Evolutionary conservation across 2,329 filamentous ascomycete species (phyloP).

Genomic region (Claviceps purpurea): DNA sequence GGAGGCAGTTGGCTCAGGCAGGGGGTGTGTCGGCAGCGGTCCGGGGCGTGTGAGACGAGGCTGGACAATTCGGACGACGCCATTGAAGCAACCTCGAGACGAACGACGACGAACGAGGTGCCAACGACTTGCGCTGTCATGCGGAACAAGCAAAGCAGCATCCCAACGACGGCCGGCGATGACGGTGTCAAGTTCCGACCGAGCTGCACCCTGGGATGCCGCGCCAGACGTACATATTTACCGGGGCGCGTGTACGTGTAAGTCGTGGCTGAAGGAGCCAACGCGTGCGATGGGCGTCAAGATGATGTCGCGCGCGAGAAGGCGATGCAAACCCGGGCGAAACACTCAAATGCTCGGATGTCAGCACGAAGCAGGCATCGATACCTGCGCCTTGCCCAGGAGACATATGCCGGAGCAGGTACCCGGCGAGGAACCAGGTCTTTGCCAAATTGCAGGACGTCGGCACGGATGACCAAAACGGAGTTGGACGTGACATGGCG

Average conservation of each 20-base stretch:
- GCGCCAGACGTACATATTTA: no score
- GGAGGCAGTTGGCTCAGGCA: constrained; percentile 10
- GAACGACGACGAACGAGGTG: not conserved
- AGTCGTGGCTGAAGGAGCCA: not conserved
- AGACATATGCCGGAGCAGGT: not conserved
- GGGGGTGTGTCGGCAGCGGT: not conserved
- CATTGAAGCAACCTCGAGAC: not conserved
- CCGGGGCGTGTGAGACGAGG: constrained; percentile 1
- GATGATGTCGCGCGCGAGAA: not conserved
- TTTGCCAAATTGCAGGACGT: not conserved
- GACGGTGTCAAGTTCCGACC: not conserved
- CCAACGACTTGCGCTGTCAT: not conserved
- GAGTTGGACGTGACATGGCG: not conserved
- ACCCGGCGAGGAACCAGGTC: not conserved
- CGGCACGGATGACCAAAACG: not conserved
- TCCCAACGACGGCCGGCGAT: not conserved
- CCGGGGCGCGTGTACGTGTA: not conserved
- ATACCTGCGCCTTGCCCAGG: not conserved
- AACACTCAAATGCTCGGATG: not conserved
- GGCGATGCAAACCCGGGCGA: not conserved
- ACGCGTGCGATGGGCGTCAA: not conserved
- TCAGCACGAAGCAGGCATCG: not conserved
- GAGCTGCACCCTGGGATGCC: not conserved
- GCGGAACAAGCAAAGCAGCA: not conserved
- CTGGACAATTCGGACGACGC: not conserved